Percentiles rank a stretch among this genome's conserved stretches.
Evolutionary conservation across 495 filamentous ascomycete genomes (phyloP).

Genomic region (Hypoxylon fragiforme): DNA sequence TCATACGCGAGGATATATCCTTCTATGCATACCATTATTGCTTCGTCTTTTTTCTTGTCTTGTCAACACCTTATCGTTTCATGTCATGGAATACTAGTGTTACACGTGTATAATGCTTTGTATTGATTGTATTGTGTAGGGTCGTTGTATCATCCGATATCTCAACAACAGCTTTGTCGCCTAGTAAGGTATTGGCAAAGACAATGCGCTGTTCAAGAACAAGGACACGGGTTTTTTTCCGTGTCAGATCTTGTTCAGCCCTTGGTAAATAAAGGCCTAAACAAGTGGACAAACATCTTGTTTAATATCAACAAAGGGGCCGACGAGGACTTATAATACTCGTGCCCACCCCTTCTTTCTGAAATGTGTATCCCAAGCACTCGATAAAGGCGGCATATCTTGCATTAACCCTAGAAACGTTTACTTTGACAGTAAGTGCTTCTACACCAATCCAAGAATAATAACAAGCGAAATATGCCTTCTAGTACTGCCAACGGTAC

Average conservation of each 20-base stretch:
- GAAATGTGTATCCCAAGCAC: too few species aligned
- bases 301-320: conserved; percentile 1
- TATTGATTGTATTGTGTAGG: conserved; percentile 6
- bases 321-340: background rate
- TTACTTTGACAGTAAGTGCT: conserved; percentile 12
- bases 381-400: too few species aligned
- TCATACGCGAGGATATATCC: conserved; percentile 5
- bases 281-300: conserved; percentile 6
- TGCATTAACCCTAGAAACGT: too few species aligned
- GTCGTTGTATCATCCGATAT: background rate
- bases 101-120: too few species aligned
- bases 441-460: background rate
- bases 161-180: background rate
- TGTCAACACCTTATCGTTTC: background rate
- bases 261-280: background rate
- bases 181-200: conserved; percentile 8
- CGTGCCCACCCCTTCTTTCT: too few species aligned
- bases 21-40: background rate
- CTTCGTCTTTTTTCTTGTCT: background rate
- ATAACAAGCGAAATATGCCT: too few species aligned
- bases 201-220: conserved; percentile 6
- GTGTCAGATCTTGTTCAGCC: background rate
- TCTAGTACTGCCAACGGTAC: background rate
- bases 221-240: background rate
- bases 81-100: too few species aligned